Percentiles rank a stretch among this genome's conserved stretches.
phyloP scores from a whole-genome alignment of 768 basidiomycete species.

The Thelephora ganbajun region DNA sequence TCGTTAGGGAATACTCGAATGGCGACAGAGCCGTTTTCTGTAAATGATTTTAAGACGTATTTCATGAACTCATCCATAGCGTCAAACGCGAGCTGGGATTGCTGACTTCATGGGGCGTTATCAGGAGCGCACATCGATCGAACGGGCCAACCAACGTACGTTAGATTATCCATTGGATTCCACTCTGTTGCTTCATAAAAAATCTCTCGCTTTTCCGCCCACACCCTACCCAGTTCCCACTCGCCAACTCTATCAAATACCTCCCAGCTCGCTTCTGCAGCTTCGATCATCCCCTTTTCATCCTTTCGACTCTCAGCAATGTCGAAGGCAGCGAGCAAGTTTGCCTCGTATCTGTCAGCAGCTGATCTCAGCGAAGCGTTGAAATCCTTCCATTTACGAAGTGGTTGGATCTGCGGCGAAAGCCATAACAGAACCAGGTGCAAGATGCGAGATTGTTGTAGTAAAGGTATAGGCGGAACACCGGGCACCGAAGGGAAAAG shows the following conservation, averaged over 20 bases:
- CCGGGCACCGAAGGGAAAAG: slow-evolving; percentile 25
- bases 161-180: slow-evolving; percentile 74
- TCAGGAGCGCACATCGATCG: background rate
- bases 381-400: slow-evolving; percentile 51
- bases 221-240: slow-evolving; percentile 91
- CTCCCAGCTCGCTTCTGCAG: slow-evolving; percentile 77
- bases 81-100: slow-evolving; percentile 56
- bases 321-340: slow-evolving; percentile 80
- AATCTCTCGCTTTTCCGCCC: slow-evolving; percentile 91
- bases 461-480: slow-evolving; percentile 21
- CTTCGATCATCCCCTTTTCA: slow-evolving; percentile 67
- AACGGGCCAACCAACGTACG: slow-evolving; percentile 25
- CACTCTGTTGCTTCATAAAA: slow-evolving; percentile 79
- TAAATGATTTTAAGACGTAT: slow-evolving; percentile 46
- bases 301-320: slow-evolving; percentile 62
- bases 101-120: slow-evolving; percentile 10
- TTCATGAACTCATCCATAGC: slow-evolving; percentile 90
- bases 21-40: slow-evolving; percentile 67
- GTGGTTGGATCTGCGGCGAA: slow-evolving; percentile 54
- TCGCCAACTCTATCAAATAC: slow-evolving; percentile 40
- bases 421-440: slow-evolving; percentile 66
- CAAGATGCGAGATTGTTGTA: slow-evolving; percentile 52
- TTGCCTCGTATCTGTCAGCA: slow-evolving; percentile 81
- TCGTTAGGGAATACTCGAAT: slow-evolving; percentile 76
- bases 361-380: slow-evolving; percentile 57